Base-by-base conservation (phyloP, 2,329 filamentous ascomycete species). In the Rachicladosporium sp. region DNA sequence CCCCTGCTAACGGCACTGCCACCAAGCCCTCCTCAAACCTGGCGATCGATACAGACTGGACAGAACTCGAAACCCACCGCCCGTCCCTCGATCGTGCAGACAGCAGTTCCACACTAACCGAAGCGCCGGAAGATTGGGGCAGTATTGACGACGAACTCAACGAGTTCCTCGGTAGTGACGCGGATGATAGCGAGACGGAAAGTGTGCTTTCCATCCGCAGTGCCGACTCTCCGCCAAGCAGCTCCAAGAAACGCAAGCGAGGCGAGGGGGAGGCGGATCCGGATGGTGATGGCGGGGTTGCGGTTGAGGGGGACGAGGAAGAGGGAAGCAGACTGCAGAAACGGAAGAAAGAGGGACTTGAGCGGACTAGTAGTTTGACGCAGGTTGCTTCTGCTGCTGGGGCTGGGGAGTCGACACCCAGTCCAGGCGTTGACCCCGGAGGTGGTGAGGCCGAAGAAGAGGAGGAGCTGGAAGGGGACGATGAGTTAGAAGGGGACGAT, bases 61-160 rank as follows among this genome's bases (percentile, higher is more conserved):
- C 60, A 30, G 64, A 66, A 27, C 67, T 68, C 43, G 63, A 67
- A 21, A 64, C 67, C 33, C 63, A 68, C 29, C 63, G 65, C 11
- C 66, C 64, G 21, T 63, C 67, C 7, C 64, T 68, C 21, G 54
- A 58, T 30, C 48, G 51, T 6, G 47, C 49, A 23, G 55, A 59
- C 37, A 53, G 50, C 34, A 53, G 50, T 40, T 53, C 55, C 1
- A 50, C 48, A 6, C 46, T 50, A n/a, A 40, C 43, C 4, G 52
- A 57, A 34, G 36, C 43, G 6, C 55, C 59, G 8, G 62, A 65
- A 4, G 63, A 65, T 30, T 64, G 60, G 37, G 62, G 65, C 7
- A 64, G 64, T 10, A 55, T 63, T 1, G 78, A 86, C 47, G 78
- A 82, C 43, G 86, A 93, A 52, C 64, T 93, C 7, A 75, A 74